Conservation (phyloP, 1,284 basidiomycete species). For the Apiotrichum laibachii region DNA sequence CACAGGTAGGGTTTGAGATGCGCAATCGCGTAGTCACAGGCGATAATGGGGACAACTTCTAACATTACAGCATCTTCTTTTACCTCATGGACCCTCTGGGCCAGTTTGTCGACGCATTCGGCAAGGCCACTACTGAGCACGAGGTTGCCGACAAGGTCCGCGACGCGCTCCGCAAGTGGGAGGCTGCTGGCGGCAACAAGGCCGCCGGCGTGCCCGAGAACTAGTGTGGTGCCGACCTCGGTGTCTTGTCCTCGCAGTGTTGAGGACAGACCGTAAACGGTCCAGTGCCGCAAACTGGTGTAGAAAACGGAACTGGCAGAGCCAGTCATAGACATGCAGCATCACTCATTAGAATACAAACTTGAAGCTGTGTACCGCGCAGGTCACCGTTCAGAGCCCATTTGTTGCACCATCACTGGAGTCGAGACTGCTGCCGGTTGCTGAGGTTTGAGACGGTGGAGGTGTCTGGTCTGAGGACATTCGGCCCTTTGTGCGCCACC, state of each 20-base stretch:
- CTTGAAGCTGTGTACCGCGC: too few species aligned
- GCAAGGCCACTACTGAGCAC: slow-evolving; percentile 70
- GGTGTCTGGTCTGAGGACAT: too few species aligned
- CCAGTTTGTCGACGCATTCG: slow-evolving; percentile 95
- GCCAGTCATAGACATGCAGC: slow-evolving; percentile 6
- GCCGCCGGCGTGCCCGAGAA: slow-evolving; percentile 33
- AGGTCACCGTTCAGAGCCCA: too few species aligned
- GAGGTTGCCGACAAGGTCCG: slow-evolving; percentile 63
- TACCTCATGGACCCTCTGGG: slow-evolving; percentile 98
- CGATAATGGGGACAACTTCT: background rate
- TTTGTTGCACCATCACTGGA: too few species aligned
- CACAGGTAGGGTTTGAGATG: slow-evolving; percentile 55
- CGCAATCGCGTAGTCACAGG: background rate
- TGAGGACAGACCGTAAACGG: background rate
- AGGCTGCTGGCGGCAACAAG: slow-evolving; percentile 48
- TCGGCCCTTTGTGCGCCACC: too few species aligned
- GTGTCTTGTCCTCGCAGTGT: too few species aligned
- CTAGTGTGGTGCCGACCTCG: background rate
- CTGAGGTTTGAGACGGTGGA: too few species aligned
- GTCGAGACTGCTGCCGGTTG: too few species aligned
- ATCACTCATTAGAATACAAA: slow-evolving; percentile 1
- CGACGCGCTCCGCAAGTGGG: slow-evolving; percentile 57
- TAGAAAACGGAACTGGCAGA: background rate
- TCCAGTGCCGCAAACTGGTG: background rate
- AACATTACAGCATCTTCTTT: slow-evolving; percentile 69